Base-by-base conservation (phyloP, 352 stramenopile species). In the Phytophthora podocarpi region DNA sequence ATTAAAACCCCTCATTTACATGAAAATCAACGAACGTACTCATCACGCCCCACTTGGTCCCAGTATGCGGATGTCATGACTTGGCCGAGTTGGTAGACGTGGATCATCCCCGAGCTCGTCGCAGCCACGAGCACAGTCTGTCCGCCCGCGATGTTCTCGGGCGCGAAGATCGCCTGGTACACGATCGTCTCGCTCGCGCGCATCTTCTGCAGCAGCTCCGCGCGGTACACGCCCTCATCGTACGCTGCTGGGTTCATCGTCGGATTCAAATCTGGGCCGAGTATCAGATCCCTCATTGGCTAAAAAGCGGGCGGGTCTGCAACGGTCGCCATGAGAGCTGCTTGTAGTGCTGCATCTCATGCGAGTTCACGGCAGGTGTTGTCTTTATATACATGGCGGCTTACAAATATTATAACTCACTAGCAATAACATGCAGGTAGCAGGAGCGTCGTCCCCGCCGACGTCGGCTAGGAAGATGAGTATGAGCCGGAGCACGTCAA, bases 61-160 rank as follows among this genome's bases (percentile, higher is more conserved):
- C 78, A 87, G 27, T 85, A 85, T 34, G 27, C 40, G 3, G 73
- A 71, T 51, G 60, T 69, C 66, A 90, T 72, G 35, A 85, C 59
- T 13, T 60, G 51, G 3, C 56, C 50, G 8, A 93, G 67, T 13
- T 72, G 51, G 26, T 87, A 93, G 35, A 90, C 57, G 62, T 89
- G 81, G 5, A 93, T 40, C 15, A 68, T 15, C n/a, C 83, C 83
- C 2, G 59, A 76, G 68, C 78, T 93, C 46, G 83, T 91, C 23
- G 78, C 81, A 10, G 83, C 81, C 20, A 93, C 76, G 9, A 93
- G 71, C 34, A 83, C 51, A 16, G 55, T 64, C 31, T 78, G 73
- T 9, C 70, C 78, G 13, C 32, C 40, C 6, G 63, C 47, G 8
- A 79, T 37, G 0, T 36, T 27, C 20, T 62, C 28, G 2, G 83